Conservation (phyloP, 2,329 filamentous ascomycete genomes). For the Thermothelomyces thermophilus region DNA sequence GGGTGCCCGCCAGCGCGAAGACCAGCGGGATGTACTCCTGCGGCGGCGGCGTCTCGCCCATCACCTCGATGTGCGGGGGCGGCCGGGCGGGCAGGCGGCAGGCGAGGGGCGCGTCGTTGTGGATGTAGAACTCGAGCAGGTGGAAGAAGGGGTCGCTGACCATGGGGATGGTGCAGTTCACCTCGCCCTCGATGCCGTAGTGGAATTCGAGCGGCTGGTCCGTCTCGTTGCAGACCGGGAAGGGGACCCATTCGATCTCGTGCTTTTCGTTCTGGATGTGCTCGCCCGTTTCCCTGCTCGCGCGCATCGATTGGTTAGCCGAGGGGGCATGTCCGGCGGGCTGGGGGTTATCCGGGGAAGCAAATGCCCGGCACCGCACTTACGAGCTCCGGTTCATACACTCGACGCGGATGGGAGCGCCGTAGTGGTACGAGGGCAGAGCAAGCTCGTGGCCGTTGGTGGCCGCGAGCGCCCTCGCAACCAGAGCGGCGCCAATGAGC, state of each 20-base stretch:
- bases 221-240: conserved; percentile 87
- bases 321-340: neutral
- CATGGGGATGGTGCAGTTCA: conserved; percentile 77
- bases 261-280: conserved; percentile 76
- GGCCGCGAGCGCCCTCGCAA: conserved; percentile 8
- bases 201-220: conserved; percentile 71
- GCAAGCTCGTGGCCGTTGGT: conserved; percentile 31
- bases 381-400: conserved; percentile 70
- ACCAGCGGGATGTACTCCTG: conserved; percentile 74
- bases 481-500: conserved; percentile 1
- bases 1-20: conserved; percentile 80
- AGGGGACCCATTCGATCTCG: conserved; percentile 86
- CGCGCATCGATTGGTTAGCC: neutral
- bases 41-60: conserved; percentile 44
- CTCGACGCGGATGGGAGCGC: conserved; percentile 60
- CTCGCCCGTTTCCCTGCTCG: conserved; percentile 73
- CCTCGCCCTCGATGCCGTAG: conserved; percentile 75
- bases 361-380: too few species aligned
- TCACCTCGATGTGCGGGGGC: conserved; percentile 45
- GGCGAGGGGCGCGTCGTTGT: conserved; percentile 86
- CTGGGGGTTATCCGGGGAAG: neutral
- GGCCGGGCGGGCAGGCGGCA: conserved; percentile 85
- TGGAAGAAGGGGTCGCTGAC: conserved; percentile 78
- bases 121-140: conserved; percentile 93
- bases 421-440: conserved; percentile 58